A percentile compares a stretch with the other conserved stretches of the same genome.
phyloP scores from a whole-genome alignment of 257 asterid genomes.

The Penstemon eatonii region DNA sequence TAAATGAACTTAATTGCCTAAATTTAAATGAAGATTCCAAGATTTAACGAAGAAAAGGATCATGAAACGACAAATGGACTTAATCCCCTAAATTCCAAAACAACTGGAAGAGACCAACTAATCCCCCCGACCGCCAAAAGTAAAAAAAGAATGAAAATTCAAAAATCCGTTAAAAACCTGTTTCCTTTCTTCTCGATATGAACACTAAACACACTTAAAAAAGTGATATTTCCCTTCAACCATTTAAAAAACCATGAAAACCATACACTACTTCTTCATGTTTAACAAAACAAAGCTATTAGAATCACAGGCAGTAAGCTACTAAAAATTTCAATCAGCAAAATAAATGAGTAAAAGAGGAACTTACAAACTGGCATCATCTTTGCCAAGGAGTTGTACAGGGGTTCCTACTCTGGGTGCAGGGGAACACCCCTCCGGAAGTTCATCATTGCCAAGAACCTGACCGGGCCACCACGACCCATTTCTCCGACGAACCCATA shows the following conservation, averaged over 20 bases:
- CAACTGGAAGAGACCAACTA: slow-evolving; percentile 4
- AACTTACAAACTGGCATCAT: slow-evolving; percentile 90
- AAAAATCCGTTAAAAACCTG: slow-evolving; percentile 5
- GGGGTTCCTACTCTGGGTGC: slow-evolving; percentile 87
- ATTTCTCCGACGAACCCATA: slow-evolving; percentile 90
- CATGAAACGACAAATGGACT: no score
- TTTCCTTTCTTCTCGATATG: slow-evolving; percentile 1
- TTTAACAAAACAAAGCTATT: not conserved
- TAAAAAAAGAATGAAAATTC: not conserved
- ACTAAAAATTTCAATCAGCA: slow-evolving; percentile 12
- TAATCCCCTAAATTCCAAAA: not conserved
- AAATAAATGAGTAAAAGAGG: slow-evolving; percentile 14
- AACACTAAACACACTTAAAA: slow-evolving; percentile 11
- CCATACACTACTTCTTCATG: not conserved
- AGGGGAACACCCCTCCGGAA: slow-evolving; percentile 56
- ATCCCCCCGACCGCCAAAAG: not conserved
- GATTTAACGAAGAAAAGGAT: no score
- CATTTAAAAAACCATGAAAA: not conserved
- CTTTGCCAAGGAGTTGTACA: slow-evolving; percentile 91
- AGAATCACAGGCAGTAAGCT: slow-evolving; percentile 17
- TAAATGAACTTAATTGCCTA: no score
- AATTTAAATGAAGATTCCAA: no score
- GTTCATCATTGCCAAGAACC: slow-evolving; percentile 67
- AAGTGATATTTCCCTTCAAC: not conserved
- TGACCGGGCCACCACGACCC: slow-evolving; percentile 99